Percentiles rank a stretch among this genome's conserved stretches.
phyloP scores from a whole-genome alignment of 768 basidiomycete species.

The Tubosaeta sp. region DNA sequence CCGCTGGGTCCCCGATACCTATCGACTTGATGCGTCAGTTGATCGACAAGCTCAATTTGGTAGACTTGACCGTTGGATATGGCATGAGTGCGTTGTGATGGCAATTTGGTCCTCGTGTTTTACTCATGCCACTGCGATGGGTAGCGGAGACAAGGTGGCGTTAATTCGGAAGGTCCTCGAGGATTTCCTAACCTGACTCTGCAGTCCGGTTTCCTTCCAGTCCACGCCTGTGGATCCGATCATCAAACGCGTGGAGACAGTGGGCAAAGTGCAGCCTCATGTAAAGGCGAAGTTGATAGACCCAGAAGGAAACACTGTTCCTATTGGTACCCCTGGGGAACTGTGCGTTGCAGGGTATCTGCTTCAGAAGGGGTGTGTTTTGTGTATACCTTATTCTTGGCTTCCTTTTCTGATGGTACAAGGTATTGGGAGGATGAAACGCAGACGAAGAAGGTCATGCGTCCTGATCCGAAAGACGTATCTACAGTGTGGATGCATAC shows the following conservation, averaged over 20 bases:
- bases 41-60: conserved; percentile 61
- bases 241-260: conserved; percentile 75
- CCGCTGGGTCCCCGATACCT: conserved; percentile 75
- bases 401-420: conserved; percentile 1
- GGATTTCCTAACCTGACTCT: conserved; percentile 1
- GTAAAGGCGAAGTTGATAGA: conserved; percentile 73
- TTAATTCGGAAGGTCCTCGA: neutral
- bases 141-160: conserved; percentile 69
- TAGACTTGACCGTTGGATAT: conserved; percentile 72
- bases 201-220: conserved; percentile 81
- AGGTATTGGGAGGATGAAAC: conserved; percentile 77
- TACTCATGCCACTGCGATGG: conserved; percentile 3
- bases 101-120: neutral
- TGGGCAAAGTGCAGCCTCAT: conserved; percentile 73
- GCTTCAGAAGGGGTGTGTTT: conserved; percentile 67
- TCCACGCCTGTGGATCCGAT: conserved; percentile 66
- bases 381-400: neutral
- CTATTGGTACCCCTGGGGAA: conserved; percentile 73
- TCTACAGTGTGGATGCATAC: conserved; percentile 79
- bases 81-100: conserved; percentile 69
- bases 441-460: conserved; percentile 61
- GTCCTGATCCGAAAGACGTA: conserved; percentile 42
- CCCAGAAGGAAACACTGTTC: conserved; percentile 53
- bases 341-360: conserved; percentile 71
- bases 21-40: conserved; percentile 76